Conservation (phyloP, 176 grass and related monocot species). For the Hyparrhenia diplandra region DNA sequence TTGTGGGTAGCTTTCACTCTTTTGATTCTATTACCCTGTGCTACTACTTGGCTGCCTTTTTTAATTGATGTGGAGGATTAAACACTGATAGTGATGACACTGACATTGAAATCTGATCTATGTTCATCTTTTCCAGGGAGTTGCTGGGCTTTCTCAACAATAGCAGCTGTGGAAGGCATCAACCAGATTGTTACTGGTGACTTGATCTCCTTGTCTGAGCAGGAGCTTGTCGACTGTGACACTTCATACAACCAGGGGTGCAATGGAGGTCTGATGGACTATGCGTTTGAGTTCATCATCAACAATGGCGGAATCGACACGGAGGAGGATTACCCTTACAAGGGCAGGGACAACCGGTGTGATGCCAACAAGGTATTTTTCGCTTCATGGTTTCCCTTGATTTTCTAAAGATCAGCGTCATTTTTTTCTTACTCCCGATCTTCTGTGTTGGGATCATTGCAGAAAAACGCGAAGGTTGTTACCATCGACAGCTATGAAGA, state of each 20-base stretch:
- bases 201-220: conserved; percentile 67
- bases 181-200: conserved; percentile 70
- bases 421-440: not conserved
- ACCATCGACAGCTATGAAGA: conserved; percentile 73
- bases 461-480: conserved; percentile 87
- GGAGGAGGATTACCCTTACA: conserved; percentile 69
- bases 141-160: conserved; percentile 86
- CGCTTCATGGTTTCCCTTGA: not conserved
- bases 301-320: conserved; percentile 75
- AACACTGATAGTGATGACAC: not conserved
- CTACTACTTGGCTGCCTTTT: not conserved
- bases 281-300: conserved; percentile 81
- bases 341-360: conserved; percentile 38
- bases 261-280: conserved; percentile 92
- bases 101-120: not conserved
- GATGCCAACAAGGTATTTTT: conserved; percentile 54
- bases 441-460: not conserved
- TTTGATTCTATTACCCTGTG: not conserved
- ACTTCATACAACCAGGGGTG: conserved; percentile 81
- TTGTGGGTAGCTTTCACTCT: not conserved
- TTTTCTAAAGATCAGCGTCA: not conserved
- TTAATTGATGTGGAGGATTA: not conserved
- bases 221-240: conserved; percentile 89
- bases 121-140: conserved; percentile 48
- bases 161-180: conserved; percentile 76